Evolutionary conservation across 768 basidiomycete genomes (phyloP).

Genomic region (Basidioascus undulatus): DNA sequence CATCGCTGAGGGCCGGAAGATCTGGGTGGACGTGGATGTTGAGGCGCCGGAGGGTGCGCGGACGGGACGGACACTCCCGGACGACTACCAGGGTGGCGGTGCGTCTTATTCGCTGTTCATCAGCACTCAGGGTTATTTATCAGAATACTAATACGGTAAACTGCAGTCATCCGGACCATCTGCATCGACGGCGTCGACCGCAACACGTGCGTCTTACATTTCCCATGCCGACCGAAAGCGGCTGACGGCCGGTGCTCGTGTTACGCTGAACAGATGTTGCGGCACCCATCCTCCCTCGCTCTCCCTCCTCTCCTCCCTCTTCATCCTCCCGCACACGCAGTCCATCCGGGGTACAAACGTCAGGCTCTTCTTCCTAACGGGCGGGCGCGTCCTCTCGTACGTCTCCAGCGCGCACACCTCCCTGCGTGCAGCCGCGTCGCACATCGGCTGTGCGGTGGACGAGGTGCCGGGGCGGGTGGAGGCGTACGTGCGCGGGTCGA

Average conservation of each 20-base stretch:
- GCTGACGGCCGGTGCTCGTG: slow-evolving; percentile 6
- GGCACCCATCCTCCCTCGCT: slow-evolving; percentile 65
- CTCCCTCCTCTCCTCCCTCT: slow-evolving; percentile 25
- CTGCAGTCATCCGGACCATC: slow-evolving; percentile 44
- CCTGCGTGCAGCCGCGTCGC: slow-evolving; percentile 31
- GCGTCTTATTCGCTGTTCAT: too few relatives aligned
- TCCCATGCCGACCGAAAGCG: neutral
- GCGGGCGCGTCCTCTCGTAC: slow-evolving; percentile 44
- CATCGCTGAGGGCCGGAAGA: slow-evolving; percentile 40
- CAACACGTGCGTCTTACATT: slow-evolving; percentile 37
- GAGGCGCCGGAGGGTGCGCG: slow-evolving; percentile 12
- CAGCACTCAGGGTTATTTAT: too few relatives aligned
- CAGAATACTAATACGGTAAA: too few relatives aligned
- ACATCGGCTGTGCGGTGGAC: slow-evolving; percentile 40
- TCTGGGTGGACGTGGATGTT: slow-evolving; percentile 54
- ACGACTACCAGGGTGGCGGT: slow-evolving; percentile 50
- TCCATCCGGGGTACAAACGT: slow-evolving; percentile 35
- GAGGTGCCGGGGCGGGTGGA: slow-evolving; percentile 43
- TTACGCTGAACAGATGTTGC: slow-evolving; percentile 32
- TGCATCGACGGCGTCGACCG: slow-evolving; percentile 61
- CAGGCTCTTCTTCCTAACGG: slow-evolving; percentile 60
- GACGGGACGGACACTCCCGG: slow-evolving; percentile 27
- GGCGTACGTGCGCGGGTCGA: slow-evolving; percentile 42
- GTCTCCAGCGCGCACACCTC: slow-evolving; percentile 33
- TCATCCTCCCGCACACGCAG: slow-evolving; percentile 45